Evolutionary conservation across 1,284 basidiomycete species (phyloP), one percentile per base, ranked within the genome.

Genomic region (Rhizopogon hawkerae): DNA sequence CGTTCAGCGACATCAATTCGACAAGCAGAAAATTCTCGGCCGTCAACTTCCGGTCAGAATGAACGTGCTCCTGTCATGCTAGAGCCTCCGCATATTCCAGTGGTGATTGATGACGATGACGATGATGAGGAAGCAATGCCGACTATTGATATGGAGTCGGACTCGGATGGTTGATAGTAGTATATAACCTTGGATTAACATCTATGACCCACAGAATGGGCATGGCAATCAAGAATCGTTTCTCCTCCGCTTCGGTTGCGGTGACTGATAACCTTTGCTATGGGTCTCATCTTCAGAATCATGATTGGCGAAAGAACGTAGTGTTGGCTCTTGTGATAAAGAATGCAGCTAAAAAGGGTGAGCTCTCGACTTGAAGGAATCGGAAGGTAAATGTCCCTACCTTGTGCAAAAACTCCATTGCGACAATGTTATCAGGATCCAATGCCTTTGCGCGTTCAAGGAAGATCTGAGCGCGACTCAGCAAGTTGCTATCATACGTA

Each of bases 391-490:
- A 11, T 9, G 29, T 38, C 31, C 48, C 43, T 37, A 61, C 83
- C 83, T 72, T 79, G 74, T 43, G 69, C 60, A 41, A 79, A 58
- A 63, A 82, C 0, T 68, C 67, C 42, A 69, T 66, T 5, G 77
- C 74, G 4, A 85, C 70, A 7, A 60, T 56, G 49, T 83, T 83
- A n/a, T 74, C 69, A 8, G 77, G 71, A 56, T 88, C 83, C 37
- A 89, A 63, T 2, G 64, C 57, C 54, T 71, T 71, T 33, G 83
- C 79, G 38, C 79, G 79, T 57, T 81, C 78, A 35, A 89, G 72
- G 60, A 85, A 81, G 5, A 72, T 66, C 57, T 77, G 77, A 26
- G 87, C 82, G 36, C 79, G 76, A 45, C 77, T 74, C 5, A 86
- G 54, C 14, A 74, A 65, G 21, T 59, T 62, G 47, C 14, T 51